Evolutionary conservation across 176 grass and related monocot species (phyloP).

Genomic region (Oryza australiensis): DNA sequence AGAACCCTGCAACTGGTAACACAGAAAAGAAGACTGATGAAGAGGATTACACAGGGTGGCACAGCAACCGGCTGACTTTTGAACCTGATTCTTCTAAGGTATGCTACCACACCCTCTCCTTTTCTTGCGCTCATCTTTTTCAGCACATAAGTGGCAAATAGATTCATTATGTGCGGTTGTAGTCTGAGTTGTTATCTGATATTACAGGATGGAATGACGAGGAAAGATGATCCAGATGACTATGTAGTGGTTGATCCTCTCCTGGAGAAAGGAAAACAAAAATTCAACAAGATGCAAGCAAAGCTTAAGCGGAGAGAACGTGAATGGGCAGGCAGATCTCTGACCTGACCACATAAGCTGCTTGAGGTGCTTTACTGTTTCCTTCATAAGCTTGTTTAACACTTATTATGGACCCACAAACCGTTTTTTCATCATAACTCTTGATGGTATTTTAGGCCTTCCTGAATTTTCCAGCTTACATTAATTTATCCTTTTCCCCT

Average conservation of each 20-base stretch:
- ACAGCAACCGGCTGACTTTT: constrained; percentile 58
- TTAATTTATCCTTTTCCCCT: background rate
- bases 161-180: constrained; percentile 16
- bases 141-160: background rate
- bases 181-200: constrained; percentile 3
- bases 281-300: constrained; percentile 95
- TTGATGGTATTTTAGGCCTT: constrained; percentile 7
- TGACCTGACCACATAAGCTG: constrained; percentile 52
- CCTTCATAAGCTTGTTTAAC: constrained; percentile 2
- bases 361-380: constrained; percentile 20
- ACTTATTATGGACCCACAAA: background rate
- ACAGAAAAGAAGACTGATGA: constrained; percentile 44
- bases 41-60: constrained; percentile 68
- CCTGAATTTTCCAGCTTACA: constrained; percentile 16
- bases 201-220: constrained; percentile 68
- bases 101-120: constrained; percentile 10
- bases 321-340: constrained; percentile 98
- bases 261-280: constrained; percentile 95
- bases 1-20: constrained; percentile 38
- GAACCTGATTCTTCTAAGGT: constrained; percentile 65
- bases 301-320: constrained; percentile 78
- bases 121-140: background rate
- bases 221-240: constrained; percentile 91
- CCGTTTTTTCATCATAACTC: background rate
- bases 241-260: constrained; percentile 96